phyloP scores from a whole-genome alignment of 2,329 filamentous ascomycete species.

The Sphaerulina populicola region DNA sequence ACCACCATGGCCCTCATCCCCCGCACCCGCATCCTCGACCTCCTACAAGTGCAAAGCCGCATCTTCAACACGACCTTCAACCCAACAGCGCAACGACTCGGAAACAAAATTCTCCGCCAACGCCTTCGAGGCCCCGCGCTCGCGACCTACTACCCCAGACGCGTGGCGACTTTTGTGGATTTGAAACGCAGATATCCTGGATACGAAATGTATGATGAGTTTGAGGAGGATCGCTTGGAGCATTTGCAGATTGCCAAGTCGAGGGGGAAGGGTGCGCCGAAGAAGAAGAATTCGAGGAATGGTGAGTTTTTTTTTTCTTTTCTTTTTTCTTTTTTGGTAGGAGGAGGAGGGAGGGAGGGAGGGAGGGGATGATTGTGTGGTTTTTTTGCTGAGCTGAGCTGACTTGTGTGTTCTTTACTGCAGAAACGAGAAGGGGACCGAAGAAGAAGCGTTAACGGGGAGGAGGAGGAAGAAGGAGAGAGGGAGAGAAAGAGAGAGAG shows the following conservation, averaged over 20 bases:
- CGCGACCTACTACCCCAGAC: slow-evolving; percentile 80
- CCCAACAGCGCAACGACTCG: slow-evolving; percentile 68
- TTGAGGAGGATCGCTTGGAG: slow-evolving; percentile 71
- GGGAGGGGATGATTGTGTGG: too few relatives aligned
- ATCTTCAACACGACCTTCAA: slow-evolving; percentile 91
- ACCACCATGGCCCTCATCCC: slow-evolving; percentile 31
- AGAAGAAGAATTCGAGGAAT: slow-evolving; percentile 68
- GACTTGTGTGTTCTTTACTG: not conserved
- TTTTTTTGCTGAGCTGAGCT: slow-evolving; percentile 29
- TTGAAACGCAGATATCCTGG: slow-evolving; percentile 62
- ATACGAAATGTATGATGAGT: slow-evolving; percentile 62
- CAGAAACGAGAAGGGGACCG: slow-evolving; percentile 30
- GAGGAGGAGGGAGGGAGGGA: too few relatives aligned
- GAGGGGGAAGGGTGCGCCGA: slow-evolving; percentile 77
- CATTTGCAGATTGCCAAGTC: slow-evolving; percentile 55
- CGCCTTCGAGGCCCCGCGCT: slow-evolving; percentile 75
- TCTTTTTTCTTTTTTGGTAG: slow-evolving; percentile 17
- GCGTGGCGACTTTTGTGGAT: slow-evolving; percentile 62
- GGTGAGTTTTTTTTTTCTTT: slow-evolving; percentile 31
- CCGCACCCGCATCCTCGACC: slow-evolving; percentile 51
- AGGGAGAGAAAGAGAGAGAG: too few relatives aligned
- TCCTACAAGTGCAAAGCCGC: slow-evolving; percentile 87
- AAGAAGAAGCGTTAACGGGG: slow-evolving; percentile 33
- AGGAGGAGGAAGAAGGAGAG: not conserved
- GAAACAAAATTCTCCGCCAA: slow-evolving; percentile 87